A percentile compares a stretch with the other conserved stretches of the same genome.
These are phyloP conservation scores for Colletotrichum somersetense DNA, from an alignment of 2,329 filamentous ascomycete genomes.

Conservation along the genomic window DNA sequence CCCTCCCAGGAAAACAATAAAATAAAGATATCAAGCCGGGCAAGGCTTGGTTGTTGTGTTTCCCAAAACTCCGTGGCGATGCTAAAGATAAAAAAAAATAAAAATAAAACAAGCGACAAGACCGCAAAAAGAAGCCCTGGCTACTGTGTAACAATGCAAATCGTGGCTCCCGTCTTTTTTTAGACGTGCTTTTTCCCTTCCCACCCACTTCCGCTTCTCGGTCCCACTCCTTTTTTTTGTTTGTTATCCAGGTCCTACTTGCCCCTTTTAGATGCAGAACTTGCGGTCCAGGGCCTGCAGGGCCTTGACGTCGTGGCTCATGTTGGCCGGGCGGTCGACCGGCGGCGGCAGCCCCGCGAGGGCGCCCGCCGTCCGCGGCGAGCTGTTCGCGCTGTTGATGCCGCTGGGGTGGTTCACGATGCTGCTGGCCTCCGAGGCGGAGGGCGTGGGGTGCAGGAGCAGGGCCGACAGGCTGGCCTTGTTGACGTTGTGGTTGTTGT, in stretches of 20 bases:
- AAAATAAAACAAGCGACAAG: not conserved
- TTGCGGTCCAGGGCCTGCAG: constrained; percentile 75
- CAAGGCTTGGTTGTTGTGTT: constrained; percentile 1
- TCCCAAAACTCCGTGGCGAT: constrained; percentile 37
- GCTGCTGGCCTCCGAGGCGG: constrained; percentile 60
- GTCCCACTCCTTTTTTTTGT: too few species aligned
- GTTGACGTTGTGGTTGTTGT: constrained; percentile 44
- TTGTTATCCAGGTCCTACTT: too few species aligned
- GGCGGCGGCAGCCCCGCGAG: constrained; percentile 66
- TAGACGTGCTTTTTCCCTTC: too few species aligned
- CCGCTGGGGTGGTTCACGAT: constrained; percentile 56
- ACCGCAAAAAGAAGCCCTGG: not conserved
- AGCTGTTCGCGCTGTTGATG: constrained; percentile 61
- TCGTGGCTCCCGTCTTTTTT: not conserved
- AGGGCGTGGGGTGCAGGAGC: constrained; percentile 63
- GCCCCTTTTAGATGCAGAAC: constrained; percentile 55
- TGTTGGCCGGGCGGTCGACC: constrained; percentile 65
- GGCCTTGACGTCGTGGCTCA: constrained; percentile 73
- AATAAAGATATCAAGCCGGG: not conserved
- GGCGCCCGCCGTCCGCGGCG: constrained; percentile 59
- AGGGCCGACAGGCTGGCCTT: constrained; percentile 64
- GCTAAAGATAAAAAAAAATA: constrained; percentile 18
- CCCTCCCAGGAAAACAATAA: not conserved
- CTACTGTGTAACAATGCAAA: constrained; percentile 23
- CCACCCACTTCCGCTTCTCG: too few species aligned